These are phyloP conservation scores for Asterophora parasitica DNA, from an alignment of 768 basidiomycete species.

Conservation along the genomic window DNA sequence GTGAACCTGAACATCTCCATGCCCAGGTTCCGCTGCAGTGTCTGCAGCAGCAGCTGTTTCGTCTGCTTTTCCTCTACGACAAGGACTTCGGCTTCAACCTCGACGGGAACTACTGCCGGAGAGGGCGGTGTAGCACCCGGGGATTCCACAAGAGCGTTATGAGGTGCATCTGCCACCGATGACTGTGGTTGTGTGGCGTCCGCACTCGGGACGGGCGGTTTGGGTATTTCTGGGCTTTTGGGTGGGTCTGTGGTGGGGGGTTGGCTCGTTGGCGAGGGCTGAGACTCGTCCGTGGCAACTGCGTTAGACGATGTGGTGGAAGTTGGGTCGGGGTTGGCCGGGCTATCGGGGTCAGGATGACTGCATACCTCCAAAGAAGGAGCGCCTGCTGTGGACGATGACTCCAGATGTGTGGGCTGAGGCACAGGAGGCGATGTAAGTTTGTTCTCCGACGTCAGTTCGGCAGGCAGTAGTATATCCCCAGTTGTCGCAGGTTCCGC, in stretches of 20 bases:
- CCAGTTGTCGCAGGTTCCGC: background rate
- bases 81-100: slow-evolving; percentile 9
- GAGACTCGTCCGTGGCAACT: background rate
- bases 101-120: slow-evolving; percentile 1
- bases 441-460: too few relatives aligned
- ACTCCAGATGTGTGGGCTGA: too few relatives aligned
- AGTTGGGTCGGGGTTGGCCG: too few relatives aligned
- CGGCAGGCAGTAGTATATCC: background rate
- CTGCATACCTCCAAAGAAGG: too few relatives aligned
- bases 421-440: too few relatives aligned
- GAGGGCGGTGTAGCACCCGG: background rate
- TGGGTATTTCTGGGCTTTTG: background rate
- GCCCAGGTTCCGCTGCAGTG: slow-evolving; percentile 32
- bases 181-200: too few relatives aligned
- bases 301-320: too few relatives aligned
- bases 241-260: background rate
- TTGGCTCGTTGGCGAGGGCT: background rate
- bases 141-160: too few relatives aligned
- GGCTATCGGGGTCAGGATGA: too few relatives aligned
- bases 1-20: slow-evolving; percentile 35
- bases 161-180: background rate
- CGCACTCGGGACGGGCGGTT: background rate
- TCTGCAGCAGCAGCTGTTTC: slow-evolving; percentile 26
- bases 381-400: too few relatives aligned
- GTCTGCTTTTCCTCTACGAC: slow-evolving; percentile 17